Conservation (phyloP, 805 yeast genomes). For the Jamesozyma jinghongensis region DNA sequence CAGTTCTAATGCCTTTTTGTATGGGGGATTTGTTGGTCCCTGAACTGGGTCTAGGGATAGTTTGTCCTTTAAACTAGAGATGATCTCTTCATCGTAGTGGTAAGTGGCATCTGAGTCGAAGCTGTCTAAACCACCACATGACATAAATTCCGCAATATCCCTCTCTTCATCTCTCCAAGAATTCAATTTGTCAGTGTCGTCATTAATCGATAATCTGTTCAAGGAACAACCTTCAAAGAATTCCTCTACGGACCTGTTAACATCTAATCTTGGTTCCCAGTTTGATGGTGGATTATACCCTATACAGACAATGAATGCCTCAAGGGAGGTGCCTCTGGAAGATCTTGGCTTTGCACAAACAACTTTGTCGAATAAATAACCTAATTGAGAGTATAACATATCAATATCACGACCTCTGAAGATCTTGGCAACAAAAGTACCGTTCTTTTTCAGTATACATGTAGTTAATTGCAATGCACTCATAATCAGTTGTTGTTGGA, state of each 20-base stretch:
- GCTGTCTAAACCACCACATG: conserved; percentile 86
- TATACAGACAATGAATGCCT: conserved; percentile 86
- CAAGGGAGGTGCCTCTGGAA: conserved; percentile 88
- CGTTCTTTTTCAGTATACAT: conserved; percentile 80
- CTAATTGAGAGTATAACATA: conserved; percentile 82
- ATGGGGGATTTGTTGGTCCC: conserved; percentile 94
- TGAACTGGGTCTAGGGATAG: conserved; percentile 82
- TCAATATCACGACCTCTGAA: conserved; percentile 96
- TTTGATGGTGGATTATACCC: conserved; percentile 77
- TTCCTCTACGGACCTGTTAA: conserved; percentile 63
- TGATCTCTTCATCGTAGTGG: conserved; percentile 23
- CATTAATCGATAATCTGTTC: conserved; percentile 5
- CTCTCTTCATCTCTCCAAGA: conserved; percentile 52
- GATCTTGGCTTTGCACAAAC: conserved; percentile 95
- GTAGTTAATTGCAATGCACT: conserved; percentile 90
- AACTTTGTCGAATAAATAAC: conserved; percentile 75
- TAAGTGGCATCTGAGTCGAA: conserved; percentile 96
- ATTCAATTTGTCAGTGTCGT: conserved; percentile 26
- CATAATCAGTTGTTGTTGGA: conserved; percentile 87
- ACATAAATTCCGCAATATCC: conserved; percentile 79
- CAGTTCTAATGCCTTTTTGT: conserved; percentile 81
- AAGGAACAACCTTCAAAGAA: conserved; percentile 53
- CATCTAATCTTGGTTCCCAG: conserved; percentile 64
- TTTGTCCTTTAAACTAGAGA: conserved; percentile 2
- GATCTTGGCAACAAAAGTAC: conserved; percentile 90